phyloP scores from a whole-genome alignment of 805 yeast species.

The Starmerella sirachaensis region DNA sequence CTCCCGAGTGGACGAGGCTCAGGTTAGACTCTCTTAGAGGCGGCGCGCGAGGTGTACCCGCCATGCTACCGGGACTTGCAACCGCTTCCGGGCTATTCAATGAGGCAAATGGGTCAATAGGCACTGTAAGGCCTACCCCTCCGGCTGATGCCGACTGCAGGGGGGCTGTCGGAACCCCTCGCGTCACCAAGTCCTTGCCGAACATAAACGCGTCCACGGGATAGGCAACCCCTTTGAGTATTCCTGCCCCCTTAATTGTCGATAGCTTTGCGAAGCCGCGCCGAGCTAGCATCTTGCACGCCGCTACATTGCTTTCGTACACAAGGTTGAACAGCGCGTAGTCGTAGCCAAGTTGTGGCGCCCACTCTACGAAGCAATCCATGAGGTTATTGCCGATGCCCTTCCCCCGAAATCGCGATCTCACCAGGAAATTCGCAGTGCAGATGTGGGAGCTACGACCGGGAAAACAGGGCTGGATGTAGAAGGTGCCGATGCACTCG shows the following conservation, averaged over 20 bases:
- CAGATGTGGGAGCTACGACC: slow-evolving; percentile 92
- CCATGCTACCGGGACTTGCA: neutral
- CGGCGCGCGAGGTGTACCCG: too few relatives aligned
- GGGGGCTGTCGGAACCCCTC: neutral
- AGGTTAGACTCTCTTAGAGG: too few relatives aligned
- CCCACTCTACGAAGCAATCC: slow-evolving; percentile 82
- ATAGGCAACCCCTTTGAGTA: slow-evolving; percentile 67
- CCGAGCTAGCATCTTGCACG: slow-evolving; percentile 64
- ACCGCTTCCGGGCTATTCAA: slow-evolving; percentile 33
- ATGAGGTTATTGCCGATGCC: slow-evolving; percentile 81
- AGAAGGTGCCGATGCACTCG: slow-evolving; percentile 81
- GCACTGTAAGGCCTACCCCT: neutral
- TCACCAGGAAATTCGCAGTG: slow-evolving; percentile 76
- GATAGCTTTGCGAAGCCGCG: slow-evolving; percentile 70
- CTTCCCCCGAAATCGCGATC: slow-evolving; percentile 83
- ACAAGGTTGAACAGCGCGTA: slow-evolving; percentile 74
- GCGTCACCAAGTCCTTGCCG: slow-evolving; percentile 58
- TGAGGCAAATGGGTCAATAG: neutral
- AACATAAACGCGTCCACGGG: slow-evolving; percentile 82
- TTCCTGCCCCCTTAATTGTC: slow-evolving; percentile 74
- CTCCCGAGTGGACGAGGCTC: neutral
- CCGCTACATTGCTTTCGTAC: slow-evolving; percentile 78
- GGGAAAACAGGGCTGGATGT: slow-evolving; percentile 77
- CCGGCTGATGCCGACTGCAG: neutral
- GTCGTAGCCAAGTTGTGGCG: slow-evolving; percentile 77